Percentiles rank a stretch among this genome's conserved stretches.
Conservation (phyloP, 2,329 filamentous ascomycete genomes). For the Leptosphaerulina australis region DNA sequence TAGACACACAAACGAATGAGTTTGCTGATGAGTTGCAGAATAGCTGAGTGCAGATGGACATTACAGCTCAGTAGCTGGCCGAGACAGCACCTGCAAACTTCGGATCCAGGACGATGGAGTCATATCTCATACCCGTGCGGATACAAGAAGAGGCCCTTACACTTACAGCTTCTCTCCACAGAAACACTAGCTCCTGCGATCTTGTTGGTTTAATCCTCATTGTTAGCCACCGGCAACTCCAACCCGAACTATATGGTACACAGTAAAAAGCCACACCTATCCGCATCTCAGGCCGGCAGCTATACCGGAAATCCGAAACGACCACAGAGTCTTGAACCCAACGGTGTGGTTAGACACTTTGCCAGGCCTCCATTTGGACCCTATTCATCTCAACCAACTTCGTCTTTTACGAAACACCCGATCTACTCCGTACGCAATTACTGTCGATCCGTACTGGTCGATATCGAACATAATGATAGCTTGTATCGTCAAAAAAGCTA, state of each 20-base stretch:
- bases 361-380: not conserved
- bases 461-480: not conserved
- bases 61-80: not conserved
- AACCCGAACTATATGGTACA: not conserved
- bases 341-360: not conserved
- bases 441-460: constrained; percentile 1
- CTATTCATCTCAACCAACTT: not conserved
- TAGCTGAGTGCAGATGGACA: not conserved
- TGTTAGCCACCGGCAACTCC: not conserved
- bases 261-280: constrained; percentile 2
- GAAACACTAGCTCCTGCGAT: too few species aligned
- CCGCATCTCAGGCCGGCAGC: constrained; percentile 1
- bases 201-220: not conserved
- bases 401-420: constrained; percentile 1
- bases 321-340: not conserved
- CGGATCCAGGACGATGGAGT: too few species aligned
- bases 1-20: not conserved
- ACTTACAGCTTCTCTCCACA: too few species aligned
- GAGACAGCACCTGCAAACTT: not conserved
- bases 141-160: too few species aligned
- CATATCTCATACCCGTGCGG: too few species aligned
- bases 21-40: not conserved
- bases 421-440: constrained; percentile 1
- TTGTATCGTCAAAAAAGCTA: constrained; percentile 2
- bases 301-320: constrained; percentile 8